phyloP scores from a whole-genome alignment of 1,284 basidiomycete genomes.

The Peniophora sp. region DNA sequence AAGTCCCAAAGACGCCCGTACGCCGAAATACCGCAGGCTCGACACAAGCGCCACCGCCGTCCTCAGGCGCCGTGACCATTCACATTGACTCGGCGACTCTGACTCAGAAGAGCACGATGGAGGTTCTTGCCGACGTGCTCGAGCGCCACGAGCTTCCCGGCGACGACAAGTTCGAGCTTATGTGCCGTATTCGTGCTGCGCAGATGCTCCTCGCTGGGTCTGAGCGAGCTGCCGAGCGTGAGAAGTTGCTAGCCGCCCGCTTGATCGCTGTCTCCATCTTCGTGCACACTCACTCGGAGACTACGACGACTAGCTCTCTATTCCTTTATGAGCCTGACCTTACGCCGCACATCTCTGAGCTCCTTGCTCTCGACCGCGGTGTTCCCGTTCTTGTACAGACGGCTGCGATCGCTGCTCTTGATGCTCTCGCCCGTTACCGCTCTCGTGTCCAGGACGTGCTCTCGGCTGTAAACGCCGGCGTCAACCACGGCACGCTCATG shows the following conservation, averaged over 20 bases:
- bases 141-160: slow-evolving; percentile 72
- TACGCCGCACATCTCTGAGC: slow-evolving; percentile 80
- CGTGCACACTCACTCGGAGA: slow-evolving; percentile 77
- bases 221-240: slow-evolving; percentile 48
- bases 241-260: slow-evolving; percentile 77
- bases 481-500: slow-evolving; percentile 94
- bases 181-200: slow-evolving; percentile 83
- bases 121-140: slow-evolving; percentile 69
- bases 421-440: slow-evolving; percentile 84
- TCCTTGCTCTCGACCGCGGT: slow-evolving; percentile 72
- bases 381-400: slow-evolving; percentile 70
- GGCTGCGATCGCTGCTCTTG: slow-evolving; percentile 82
- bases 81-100: slow-evolving; percentile 58
- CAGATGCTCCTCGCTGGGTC: slow-evolving; percentile 54
- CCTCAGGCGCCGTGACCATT: slow-evolving; percentile 49
- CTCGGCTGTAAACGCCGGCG: slow-evolving; percentile 87
- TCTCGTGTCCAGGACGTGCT: slow-evolving; percentile 82
- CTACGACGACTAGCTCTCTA: slow-evolving; percentile 70
- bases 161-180: slow-evolving; percentile 83
- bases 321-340: slow-evolving; percentile 95
- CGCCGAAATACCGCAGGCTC: not conserved
- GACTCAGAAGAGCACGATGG: slow-evolving; percentile 55
- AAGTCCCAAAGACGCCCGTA: not conserved
- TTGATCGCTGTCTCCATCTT: slow-evolving; percentile 88
- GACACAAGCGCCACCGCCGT: slow-evolving; percentile 12